These are phyloP conservation scores for Syzygium grande DNA, from an alignment of 345 rosid genomes.

Conservation along the genomic window DNA sequence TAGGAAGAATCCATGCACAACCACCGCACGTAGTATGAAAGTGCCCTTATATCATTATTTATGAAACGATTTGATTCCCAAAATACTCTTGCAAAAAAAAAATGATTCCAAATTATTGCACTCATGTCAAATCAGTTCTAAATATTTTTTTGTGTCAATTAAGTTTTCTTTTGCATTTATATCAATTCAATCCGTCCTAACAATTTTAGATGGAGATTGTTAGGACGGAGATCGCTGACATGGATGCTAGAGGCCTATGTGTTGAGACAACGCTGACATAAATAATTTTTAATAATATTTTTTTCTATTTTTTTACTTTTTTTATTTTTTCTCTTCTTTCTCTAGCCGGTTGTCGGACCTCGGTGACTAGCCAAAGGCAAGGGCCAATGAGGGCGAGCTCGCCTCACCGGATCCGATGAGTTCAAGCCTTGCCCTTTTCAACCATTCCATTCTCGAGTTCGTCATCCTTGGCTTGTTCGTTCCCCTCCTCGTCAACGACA, in stretches of 20 bases:
- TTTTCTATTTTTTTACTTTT: too few species aligned
- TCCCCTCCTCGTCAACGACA: not conserved
- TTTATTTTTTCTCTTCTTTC: too few species aligned
- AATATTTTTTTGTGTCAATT: not conserved
- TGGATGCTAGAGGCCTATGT: too few species aligned
- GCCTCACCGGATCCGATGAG: not conserved
- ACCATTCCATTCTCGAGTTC: not conserved
- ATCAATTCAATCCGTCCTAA: fast-evolving
- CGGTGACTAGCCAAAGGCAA: too few species aligned
- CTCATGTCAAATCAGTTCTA: too few species aligned
- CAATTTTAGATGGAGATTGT: too few species aligned
- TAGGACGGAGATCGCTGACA: too few species aligned
- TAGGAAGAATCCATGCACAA: not conserved
- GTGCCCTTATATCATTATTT: not conserved
- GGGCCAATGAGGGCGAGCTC: fast-evolving
- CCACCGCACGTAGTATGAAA: not conserved
- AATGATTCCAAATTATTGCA: too few species aligned
- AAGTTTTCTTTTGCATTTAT: too few species aligned
- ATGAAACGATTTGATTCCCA: not conserved
- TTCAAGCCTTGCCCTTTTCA: not conserved
- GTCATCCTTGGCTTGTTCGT: not conserved
- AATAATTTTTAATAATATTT: too few species aligned
- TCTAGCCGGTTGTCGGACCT: fast-evolving
- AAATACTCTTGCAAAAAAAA: too few species aligned
- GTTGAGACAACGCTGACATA: fast-evolving